Evolutionary conservation across 1,139 yeast species (phyloP), one percentile per base, ranked within the genome.

Genomic region (Meyerozyma carpophila): DNA sequence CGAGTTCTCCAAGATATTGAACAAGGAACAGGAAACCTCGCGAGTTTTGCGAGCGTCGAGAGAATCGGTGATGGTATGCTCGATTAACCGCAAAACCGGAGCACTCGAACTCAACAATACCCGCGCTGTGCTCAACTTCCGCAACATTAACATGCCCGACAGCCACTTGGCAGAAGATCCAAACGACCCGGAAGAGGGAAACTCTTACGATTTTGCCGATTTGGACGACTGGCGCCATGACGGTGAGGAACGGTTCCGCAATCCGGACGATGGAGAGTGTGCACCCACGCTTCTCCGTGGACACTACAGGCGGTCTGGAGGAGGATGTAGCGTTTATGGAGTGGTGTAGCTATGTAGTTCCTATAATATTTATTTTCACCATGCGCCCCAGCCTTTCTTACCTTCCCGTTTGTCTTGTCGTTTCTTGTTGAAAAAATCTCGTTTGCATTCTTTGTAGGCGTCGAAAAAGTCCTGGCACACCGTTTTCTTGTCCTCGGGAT

Each of bases 371-470:
- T 27, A 31, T 31, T 31, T 16, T 31, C 24, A 65, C 72, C 72
- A 72, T 49, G 62, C 59, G 4, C 76, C 77, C 78, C 78, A 73
- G 8, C 78, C 78, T 31, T 69, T 68, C 49, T 59, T 64, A 0
- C 79, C 77, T 38, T 65, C 63, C 25, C 53, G 51, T 47, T 60
- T 63, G 48, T 73, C 77, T 44, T 62, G 55, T 47, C 58, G 67
- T 52, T 59, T 67, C 52, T 71, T 70, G 21, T 61, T 62, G 52
- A 71, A 73, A 83, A 96, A 91, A 55, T 85, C 95, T 58, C 82
- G 82, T 57, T 85, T 83, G 64, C 98, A 93, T 58, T 93, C 98
- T 49, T 90, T 75, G 59, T 91, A 93, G 0, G 97, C 96, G 54
- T 84, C 90, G 59, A 91, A 93, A 58, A 88, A 91, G 50, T 87